phyloP scores from a whole-genome alignment of 306 rosid species.

The Prunus mume region DNA sequence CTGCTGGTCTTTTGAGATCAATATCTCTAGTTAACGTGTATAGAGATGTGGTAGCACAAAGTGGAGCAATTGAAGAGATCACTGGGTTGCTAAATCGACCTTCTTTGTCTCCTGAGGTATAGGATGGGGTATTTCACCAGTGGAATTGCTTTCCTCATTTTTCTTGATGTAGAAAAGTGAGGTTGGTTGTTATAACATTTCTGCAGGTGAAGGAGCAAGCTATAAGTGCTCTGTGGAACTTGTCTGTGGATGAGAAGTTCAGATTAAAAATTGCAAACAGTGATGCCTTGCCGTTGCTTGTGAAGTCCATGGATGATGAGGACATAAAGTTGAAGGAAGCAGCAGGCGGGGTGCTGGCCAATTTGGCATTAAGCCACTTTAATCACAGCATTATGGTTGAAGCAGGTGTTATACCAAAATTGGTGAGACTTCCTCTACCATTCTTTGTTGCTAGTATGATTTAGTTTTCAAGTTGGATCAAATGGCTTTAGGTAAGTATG shows the following conservation, averaged over 20 bases:
- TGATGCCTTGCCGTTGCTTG: constrained; percentile 54
- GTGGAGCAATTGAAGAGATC: constrained; percentile 93
- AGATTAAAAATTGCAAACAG: constrained; percentile 48
- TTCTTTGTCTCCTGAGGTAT: constrained; percentile 70
- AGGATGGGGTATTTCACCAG: constrained; percentile 10
- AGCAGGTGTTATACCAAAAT: constrained; percentile 73
- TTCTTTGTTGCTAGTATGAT: constrained; percentile 5
- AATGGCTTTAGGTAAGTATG: constrained; percentile 1
- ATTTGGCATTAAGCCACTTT: constrained; percentile 58
- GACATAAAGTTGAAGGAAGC: constrained; percentile 75
- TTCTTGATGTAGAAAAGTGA: constrained; percentile 34
- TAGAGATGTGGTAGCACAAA: constrained; percentile 62
- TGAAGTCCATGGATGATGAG: constrained; percentile 70
- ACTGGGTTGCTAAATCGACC: constrained; percentile 55
- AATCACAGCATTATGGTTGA: constrained; percentile 75
- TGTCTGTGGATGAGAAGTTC: constrained; percentile 78
- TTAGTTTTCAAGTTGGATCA: constrained; percentile 7
- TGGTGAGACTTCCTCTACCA: constrained; percentile 55
- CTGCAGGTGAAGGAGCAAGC: constrained; percentile 83
- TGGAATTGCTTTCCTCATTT: constrained; percentile 11
- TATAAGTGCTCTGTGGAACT: constrained; percentile 72
- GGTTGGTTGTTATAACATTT: constrained; percentile 22
- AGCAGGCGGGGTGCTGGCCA: constrained; percentile 79
- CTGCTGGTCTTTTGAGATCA: constrained; percentile 84
- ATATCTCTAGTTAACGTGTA: constrained; percentile 60